Percentiles rank a stretch among this genome's conserved stretches.
Evolutionary conservation across 177 flowering plant species (phyloP).

Genomic region (Telopea speciosissima): DNA sequence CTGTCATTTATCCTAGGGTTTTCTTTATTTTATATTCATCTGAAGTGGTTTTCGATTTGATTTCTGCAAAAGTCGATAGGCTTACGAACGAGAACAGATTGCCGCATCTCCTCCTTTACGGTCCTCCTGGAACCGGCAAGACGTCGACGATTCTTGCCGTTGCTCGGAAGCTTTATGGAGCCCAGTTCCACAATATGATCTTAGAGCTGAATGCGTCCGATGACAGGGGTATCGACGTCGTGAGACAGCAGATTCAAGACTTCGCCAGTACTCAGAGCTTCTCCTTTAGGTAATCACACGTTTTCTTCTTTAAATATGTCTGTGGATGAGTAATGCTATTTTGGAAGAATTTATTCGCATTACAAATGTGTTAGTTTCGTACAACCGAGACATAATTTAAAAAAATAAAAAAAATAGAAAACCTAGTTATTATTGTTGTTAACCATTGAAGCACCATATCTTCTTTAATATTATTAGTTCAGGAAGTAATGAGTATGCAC

Average conservation of each 20-base stretch:
- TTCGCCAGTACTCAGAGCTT: slow-evolving; percentile 99
- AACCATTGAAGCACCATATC: no score
- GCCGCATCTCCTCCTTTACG: slow-evolving; percentile 89
- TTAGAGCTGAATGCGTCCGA: slow-evolving; percentile 96
- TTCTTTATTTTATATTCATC: slow-evolving; percentile 6
- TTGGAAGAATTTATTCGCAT: background rate
- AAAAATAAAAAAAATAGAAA: no score
- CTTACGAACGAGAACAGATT: slow-evolving; percentile 84
- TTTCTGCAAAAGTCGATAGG: slow-evolving; percentile 58
- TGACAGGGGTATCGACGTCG: slow-evolving; percentile 92
- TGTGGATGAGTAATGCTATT: background rate
- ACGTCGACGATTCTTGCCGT: slow-evolving; percentile 94
- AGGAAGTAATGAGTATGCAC: no score
- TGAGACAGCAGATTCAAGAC: slow-evolving; percentile 96
- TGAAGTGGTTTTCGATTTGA: background rate
- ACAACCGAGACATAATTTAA: no score
- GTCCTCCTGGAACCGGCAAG: slow-evolving; percentile 99
- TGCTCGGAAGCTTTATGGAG: slow-evolving; percentile 86
- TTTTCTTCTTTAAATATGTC: no score
- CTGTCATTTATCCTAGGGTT: background rate
- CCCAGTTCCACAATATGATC: slow-evolving; percentile 79
- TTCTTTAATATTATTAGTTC: no score
- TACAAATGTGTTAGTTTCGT: background rate
- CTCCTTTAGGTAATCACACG: slow-evolving; percentile 69
- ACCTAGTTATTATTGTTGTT: no score